Evolutionary conservation across 2,329 filamentous ascomycete genomes (phyloP).

Genomic region (Fusarium acutatum): DNA sequence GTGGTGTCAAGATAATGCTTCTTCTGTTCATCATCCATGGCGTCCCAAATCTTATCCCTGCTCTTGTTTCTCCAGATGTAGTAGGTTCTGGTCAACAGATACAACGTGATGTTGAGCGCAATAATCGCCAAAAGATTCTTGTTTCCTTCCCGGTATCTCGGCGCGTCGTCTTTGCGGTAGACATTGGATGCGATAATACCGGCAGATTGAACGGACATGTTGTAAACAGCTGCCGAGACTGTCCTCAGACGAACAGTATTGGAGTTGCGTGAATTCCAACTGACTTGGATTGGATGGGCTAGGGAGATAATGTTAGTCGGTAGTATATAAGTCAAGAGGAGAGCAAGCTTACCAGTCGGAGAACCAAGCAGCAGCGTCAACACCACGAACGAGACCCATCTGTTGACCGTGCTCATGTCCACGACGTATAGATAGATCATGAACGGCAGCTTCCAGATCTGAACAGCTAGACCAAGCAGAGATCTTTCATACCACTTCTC

Average conservation of each 20-base stretch:
- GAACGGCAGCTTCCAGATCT: background rate
- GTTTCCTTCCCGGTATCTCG: background rate
- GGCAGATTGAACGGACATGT: background rate
- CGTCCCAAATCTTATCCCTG: background rate
- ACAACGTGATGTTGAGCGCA: background rate
- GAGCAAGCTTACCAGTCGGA: background rate
- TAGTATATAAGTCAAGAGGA: accelerated
- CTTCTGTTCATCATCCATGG: background rate
- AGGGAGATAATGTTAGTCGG: accelerated
- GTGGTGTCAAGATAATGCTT: background rate
- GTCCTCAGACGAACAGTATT: background rate
- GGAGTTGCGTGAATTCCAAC: background rate
- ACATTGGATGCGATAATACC: background rate
- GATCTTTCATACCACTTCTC: background rate
- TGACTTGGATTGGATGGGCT: background rate
- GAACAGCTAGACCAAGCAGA: background rate
- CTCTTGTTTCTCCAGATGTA: background rate
- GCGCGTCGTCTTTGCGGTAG: background rate
- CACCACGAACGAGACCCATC: background rate
- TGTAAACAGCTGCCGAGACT: background rate
- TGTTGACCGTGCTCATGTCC: background rate
- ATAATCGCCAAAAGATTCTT: background rate
- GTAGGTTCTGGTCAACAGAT: background rate
- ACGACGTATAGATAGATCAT: background rate
- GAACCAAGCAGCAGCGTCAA: background rate